A percentile compares a stretch with the other conserved stretches of the same genome.
phyloP scores from a whole-genome alignment of 495 filamentous ascomycete genomes.

The Penicillium pulvis region DNA sequence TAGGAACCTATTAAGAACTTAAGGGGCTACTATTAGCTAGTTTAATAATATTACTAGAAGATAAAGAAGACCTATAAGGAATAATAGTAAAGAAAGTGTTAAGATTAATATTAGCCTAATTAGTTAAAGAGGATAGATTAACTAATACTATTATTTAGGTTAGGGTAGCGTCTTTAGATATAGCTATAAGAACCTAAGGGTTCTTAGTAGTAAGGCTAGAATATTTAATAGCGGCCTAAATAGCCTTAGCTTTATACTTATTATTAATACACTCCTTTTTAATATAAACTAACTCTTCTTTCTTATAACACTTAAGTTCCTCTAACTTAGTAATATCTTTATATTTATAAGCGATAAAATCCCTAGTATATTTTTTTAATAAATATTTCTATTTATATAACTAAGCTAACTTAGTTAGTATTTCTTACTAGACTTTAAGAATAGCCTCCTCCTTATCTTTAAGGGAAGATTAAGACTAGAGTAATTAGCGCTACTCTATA shows the following conservation, averaged over 20 bases:
- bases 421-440: not conserved
- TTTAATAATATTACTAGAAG: slow-evolving; percentile 7
- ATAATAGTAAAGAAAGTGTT: not conserved
- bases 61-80: not conserved
- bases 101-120: not conserved
- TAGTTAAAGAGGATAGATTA: not conserved
- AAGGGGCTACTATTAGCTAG: slow-evolving; percentile 8
- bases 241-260: not conserved
- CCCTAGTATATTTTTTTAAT: not conserved
- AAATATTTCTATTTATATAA: not conserved
- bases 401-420: not conserved
- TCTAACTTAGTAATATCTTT: not conserved
- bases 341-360: slow-evolving; percentile 1
- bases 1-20: slow-evolving; percentile 19
- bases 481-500: no score
- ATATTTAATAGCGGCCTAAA: not conserved
- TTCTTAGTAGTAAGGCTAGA: not conserved
- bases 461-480: not conserved
- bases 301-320: not conserved
- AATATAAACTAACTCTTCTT: not conserved
- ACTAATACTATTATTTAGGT: slow-evolving; percentile 1
- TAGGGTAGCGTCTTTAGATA: not conserved
- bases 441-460: not conserved
- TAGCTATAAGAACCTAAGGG: not conserved
- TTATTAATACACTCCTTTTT: not conserved